phyloP scores from a whole-genome alignment of 257 asterid genomes.

The Marsdenia floribunda region DNA sequence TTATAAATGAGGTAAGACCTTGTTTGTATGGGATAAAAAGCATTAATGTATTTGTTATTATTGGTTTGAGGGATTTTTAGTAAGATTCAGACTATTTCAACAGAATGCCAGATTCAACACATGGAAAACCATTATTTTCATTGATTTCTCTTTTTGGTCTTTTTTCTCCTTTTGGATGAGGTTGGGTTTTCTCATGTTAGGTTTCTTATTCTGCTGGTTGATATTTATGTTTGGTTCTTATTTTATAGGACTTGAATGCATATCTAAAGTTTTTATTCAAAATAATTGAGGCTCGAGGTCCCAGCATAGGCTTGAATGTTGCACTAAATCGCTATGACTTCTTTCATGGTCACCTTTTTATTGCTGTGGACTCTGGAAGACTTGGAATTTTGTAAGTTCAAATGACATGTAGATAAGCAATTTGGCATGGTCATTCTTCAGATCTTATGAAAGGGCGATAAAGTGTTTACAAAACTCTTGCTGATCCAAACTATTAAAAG shows the following conservation, averaged over 20 bases:
- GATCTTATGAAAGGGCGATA: not conserved
- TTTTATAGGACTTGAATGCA: slow-evolving; percentile 77
- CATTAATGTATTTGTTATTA: not conserved
- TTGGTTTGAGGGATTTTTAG: not conserved
- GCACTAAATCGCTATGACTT: slow-evolving; percentile 81
- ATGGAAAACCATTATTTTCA: not conserved
- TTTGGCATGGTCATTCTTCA: not conserved
- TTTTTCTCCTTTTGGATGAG: not conserved
- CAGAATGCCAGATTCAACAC: not conserved
- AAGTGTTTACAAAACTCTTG: not conserved
- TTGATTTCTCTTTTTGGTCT: not conserved
- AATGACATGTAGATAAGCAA: not conserved
- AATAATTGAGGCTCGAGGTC: slow-evolving; percentile 66
- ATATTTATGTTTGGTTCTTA: slow-evolving; percentile 17
- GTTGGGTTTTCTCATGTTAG: not conserved
- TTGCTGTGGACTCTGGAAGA: slow-evolving; percentile 70
- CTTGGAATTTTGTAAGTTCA: slow-evolving; percentile 91
- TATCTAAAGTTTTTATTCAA: slow-evolving; percentile 59
- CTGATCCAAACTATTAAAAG: not conserved
- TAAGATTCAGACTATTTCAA: not conserved
- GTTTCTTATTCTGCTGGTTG: slow-evolving; percentile 9
- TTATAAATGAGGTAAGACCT: slow-evolving; percentile 52
- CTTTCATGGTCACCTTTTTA: slow-evolving; percentile 87
- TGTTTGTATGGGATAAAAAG: not conserved
- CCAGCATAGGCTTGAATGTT: slow-evolving; percentile 68